Percentiles rank a stretch among this genome's conserved stretches.
These are phyloP conservation scores for Skeletonema potamos DNA, from an alignment of 108 stramenopile species.

Conservation along the genomic window DNA sequence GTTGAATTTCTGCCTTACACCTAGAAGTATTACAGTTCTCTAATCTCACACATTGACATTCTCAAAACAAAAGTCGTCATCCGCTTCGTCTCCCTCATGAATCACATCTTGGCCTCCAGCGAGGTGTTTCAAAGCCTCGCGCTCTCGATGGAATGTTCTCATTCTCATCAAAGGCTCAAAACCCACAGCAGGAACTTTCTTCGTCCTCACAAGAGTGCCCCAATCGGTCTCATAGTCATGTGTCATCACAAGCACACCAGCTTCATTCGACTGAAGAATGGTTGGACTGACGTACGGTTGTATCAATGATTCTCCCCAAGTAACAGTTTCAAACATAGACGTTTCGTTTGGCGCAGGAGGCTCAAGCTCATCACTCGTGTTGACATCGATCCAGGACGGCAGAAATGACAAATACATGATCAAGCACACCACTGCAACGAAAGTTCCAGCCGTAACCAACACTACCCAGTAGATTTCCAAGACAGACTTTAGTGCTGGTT, in stretches of 20 bases:
- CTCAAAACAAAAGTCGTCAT: constrained; percentile 16
- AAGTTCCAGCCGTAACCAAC: constrained; percentile 53
- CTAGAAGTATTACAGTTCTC: neutral
- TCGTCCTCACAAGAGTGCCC: constrained; percentile 57
- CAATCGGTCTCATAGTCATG: constrained; percentile 43
- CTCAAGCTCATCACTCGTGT: constrained; percentile 55
- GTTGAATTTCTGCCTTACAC: neutral
- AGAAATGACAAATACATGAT: constrained; percentile 57
- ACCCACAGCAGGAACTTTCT: constrained; percentile 60
- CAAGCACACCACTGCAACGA: constrained; percentile 63
- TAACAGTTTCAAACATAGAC: constrained; percentile 52
- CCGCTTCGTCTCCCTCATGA: constrained; percentile 36
- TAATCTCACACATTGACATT: neutral
- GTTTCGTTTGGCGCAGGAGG: constrained; percentile 79
- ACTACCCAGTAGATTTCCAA: constrained; percentile 67
- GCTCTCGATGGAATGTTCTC: constrained; percentile 59
- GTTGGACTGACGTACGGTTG: constrained; percentile 74
- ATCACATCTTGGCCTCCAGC: constrained; percentile 24
- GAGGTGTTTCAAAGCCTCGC: constrained; percentile 47
- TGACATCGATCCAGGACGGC: constrained; percentile 66
- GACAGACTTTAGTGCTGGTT: constrained; percentile 39
- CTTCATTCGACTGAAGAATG: constrained; percentile 79
- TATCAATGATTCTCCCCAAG: constrained; percentile 67
- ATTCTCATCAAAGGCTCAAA: constrained; percentile 78
- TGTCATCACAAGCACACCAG: constrained; percentile 55